A percentile compares a stretch with the other conserved stretches of the same genome.
Conservation (phyloP, 176 grass and related monocot species). For the Rhynchospora tenuis region DNA sequence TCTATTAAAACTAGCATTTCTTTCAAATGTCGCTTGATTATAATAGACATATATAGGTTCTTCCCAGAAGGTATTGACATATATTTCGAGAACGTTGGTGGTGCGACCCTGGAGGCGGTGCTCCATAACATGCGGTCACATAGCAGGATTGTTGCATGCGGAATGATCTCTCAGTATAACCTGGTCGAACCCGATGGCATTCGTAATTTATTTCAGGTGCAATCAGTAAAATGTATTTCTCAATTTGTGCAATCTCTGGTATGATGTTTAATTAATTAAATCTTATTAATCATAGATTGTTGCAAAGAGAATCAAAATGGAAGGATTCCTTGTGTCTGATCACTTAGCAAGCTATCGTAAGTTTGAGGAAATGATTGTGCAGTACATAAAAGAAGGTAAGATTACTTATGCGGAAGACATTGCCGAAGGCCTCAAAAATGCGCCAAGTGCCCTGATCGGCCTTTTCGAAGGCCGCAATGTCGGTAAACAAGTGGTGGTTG, state of each 20-base stretch:
- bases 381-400: constrained; percentile 40
- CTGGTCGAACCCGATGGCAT: constrained; percentile 1
- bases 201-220: constrained; percentile 12
- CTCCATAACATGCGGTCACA: constrained; percentile 29
- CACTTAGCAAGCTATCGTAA: constrained; percentile 39
- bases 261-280: neutral
- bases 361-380: constrained; percentile 34
- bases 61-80: constrained; percentile 56
- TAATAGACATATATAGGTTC: neutral
- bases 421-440: constrained; percentile 42
- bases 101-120: constrained; percentile 38
- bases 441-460: constrained; percentile 39
- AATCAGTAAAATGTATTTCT: neutral
- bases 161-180: constrained; percentile 61
- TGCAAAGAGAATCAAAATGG: constrained; percentile 34
- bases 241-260: neutral
- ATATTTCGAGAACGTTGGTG: constrained; percentile 70
- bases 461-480: constrained; percentile 61
- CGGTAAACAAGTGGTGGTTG: constrained; percentile 57
- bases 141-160: constrained; percentile 29
- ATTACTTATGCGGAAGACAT: constrained; percentile 50
- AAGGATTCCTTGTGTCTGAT: constrained; percentile 49
- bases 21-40: neutral
- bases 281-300: neutral
- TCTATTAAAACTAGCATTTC: neutral